Evolutionary conservation across 2,329 filamentous ascomycete species (phyloP), one percentile per base, ranked within the genome.

Genomic region (Cephalotrichum gorgonifer): DNA sequence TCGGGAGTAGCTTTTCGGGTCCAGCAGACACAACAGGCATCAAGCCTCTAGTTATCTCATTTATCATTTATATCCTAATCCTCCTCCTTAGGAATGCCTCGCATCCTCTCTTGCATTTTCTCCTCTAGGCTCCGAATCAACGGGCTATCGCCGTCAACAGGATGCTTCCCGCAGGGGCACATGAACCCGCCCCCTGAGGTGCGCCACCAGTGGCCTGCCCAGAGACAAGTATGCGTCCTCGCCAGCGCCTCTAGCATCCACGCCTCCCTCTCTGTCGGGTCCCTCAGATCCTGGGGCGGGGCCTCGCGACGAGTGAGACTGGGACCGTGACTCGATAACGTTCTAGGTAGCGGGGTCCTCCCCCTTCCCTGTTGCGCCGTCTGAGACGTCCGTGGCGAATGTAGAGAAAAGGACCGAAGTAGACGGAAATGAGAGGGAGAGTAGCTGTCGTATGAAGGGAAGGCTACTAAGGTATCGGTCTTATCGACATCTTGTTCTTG

Each of bases 391-490:
- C n/a, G n/a, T 20, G 35, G 17, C 17, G 35, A 39, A 9, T 23
- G 22, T 14, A 48, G 38, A 17, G 46, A 48, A 20, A 48, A 26
- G 4, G 46, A 48, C 2, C 46, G 35, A 26, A 38, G 42, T 2
- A 48, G 46, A 22, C 46, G 42, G 14, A 48, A 48, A n/a, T n/a
- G 25, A n/a, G 35, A 30, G 22, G 25, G 39, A 3, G 35, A n/a
- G 31, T 38, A 48, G 38, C 46, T 48, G 20, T 48, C 46, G 38
- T 43, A 48, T 15, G 46, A 48, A 26, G 46, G 46, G 20, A 48
- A 48, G 14, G 35, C 35, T 27, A 43, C 46, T 26, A 43, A 48
- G n/a, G 22, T 6, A 6, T 43, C 41, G 41, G 41, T 26, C 23
- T 14, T 43, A 14, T 9, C 23, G 25, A 14, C 22, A 12, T 43